Percentiles rank a stretch among this genome's conserved stretches.
These are phyloP conservation scores for Rubia peregrina DNA, from an alignment of 305 asterid genomes.

Conservation along the genomic window DNA sequence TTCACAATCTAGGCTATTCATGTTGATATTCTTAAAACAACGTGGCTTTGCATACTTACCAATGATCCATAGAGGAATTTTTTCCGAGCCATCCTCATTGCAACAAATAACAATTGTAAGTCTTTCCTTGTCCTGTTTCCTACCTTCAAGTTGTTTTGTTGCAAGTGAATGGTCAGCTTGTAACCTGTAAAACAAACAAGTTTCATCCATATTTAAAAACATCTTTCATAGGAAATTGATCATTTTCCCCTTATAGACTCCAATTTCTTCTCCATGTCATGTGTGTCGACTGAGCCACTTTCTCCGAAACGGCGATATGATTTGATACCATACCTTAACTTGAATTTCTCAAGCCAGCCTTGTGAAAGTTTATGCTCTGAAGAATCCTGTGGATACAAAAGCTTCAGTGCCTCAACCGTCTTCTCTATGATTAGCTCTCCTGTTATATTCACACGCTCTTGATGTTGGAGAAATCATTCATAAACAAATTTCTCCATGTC, in stretches of 20 bases:
- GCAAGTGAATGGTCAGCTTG: neutral
- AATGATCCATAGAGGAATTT: neutral
- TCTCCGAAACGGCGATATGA: neutral
- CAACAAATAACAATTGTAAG: neutral
- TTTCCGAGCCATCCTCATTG: neutral
- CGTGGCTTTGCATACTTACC: neutral
- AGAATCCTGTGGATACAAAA: no score
- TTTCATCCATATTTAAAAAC: neutral
- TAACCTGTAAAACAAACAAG: neutral
- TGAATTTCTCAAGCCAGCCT: no score
- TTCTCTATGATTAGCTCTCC: no score
- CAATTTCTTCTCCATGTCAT: neutral
- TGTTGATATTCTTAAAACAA: no score
- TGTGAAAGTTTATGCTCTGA: no score
- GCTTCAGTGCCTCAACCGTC: no score
- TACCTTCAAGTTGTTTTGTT: neutral
- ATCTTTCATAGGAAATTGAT: neutral
- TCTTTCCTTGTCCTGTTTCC: neutral
- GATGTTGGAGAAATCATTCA: no score
- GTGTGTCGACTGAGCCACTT: neutral
- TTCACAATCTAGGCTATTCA: no score
- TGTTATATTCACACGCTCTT: no score
- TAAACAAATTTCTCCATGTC: no score
- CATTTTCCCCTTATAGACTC: neutral
- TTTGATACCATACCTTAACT: no score